Conservation (phyloP, 768 basidiomycete genomes). For the Brasilioporus rufonigricans region DNA sequence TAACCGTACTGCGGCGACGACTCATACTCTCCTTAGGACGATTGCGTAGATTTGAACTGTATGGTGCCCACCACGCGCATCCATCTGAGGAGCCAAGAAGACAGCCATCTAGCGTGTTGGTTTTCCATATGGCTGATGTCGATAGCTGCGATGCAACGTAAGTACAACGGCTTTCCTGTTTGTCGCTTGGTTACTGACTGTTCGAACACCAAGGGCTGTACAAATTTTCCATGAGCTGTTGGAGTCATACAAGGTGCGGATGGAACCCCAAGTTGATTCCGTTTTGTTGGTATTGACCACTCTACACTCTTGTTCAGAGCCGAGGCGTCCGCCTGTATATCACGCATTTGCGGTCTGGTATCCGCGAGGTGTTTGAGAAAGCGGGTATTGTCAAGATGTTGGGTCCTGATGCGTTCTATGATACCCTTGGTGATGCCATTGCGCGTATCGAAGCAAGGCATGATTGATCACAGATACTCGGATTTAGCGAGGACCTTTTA, state of each 20-base stretch:
- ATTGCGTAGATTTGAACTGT: slow-evolving; percentile 81
- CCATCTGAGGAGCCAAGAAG: slow-evolving; percentile 86
- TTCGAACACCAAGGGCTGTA: slow-evolving; percentile 52
- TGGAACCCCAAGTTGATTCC: neutral
- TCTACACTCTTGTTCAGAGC: slow-evolving; percentile 23
- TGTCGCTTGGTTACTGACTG: slow-evolving; percentile 3
- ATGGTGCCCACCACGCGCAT: slow-evolving; percentile 76
- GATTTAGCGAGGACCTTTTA: neutral
- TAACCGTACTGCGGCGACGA: neutral
- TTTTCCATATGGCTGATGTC: slow-evolving; percentile 94
- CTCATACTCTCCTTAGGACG: slow-evolving; percentile 49
- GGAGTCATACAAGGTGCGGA: slow-evolving; percentile 68
- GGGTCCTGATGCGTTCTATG: slow-evolving; percentile 44
- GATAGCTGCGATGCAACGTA: slow-evolving; percentile 90
- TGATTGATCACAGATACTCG: neutral
- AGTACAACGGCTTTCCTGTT: slow-evolving; percentile 3
- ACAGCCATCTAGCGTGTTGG: slow-evolving; percentile 69
- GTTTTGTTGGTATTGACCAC: neutral
- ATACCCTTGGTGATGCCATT: slow-evolving; percentile 44
- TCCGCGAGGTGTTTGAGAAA: slow-evolving; percentile 39
- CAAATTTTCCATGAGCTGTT: slow-evolving; percentile 81
- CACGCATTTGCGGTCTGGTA: slow-evolving; percentile 41
- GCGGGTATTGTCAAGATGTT: slow-evolving; percentile 44
- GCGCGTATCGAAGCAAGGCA: slow-evolving; percentile 31
- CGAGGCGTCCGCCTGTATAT: slow-evolving; percentile 46